Conservation (phyloP, 805 yeast genomes). For the Ogataea nitratoaversa region DNA sequence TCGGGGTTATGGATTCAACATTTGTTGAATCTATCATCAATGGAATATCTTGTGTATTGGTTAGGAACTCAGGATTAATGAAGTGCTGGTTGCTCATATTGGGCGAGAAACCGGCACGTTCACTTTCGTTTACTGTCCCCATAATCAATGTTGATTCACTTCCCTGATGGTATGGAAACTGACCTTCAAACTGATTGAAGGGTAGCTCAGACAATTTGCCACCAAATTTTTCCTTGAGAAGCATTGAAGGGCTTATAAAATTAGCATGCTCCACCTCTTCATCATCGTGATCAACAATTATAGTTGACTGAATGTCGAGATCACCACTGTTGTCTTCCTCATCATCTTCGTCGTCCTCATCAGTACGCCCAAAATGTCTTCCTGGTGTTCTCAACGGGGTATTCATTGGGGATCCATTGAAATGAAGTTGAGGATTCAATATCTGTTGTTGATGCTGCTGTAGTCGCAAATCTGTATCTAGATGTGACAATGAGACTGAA, state of each 20-base stretch:
- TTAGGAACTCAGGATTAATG: slow-evolving; percentile 20
- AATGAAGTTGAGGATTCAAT: slow-evolving; percentile 2
- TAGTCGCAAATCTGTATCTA: slow-evolving; percentile 29
- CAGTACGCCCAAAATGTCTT: slow-evolving; percentile 4
- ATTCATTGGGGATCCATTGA: slow-evolving; percentile 21
- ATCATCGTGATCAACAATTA: slow-evolving; percentile 6
- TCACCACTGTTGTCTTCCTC: slow-evolving; percentile 12
- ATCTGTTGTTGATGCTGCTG: slow-evolving; percentile 16
- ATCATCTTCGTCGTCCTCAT: slow-evolving; percentile 14
- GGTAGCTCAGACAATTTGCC: slow-evolving; percentile 23
- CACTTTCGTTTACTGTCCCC: no score
- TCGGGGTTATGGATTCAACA: slow-evolving; percentile 16
- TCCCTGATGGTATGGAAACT: background rate
- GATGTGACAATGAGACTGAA: slow-evolving; percentile 27
- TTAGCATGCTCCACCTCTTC: slow-evolving; percentile 8
- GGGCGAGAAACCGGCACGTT: no score
- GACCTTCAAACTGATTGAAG: background rate
- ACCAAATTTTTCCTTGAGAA: slow-evolving; percentile 28
- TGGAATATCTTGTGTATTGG: slow-evolving; percentile 15
- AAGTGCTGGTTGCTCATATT: slow-evolving; percentile 5
- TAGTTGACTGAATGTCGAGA: background rate
- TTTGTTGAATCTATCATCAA: slow-evolving; percentile 19
- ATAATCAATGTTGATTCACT: no score
- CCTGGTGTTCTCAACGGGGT: slow-evolving; percentile 30
- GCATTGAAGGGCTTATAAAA: slow-evolving; percentile 26